Evolutionary conservation across 2,329 filamentous ascomycete species (phyloP), one percentile per base, ranked within the genome.

Genomic region (Aspergillus versicolor): DNA sequence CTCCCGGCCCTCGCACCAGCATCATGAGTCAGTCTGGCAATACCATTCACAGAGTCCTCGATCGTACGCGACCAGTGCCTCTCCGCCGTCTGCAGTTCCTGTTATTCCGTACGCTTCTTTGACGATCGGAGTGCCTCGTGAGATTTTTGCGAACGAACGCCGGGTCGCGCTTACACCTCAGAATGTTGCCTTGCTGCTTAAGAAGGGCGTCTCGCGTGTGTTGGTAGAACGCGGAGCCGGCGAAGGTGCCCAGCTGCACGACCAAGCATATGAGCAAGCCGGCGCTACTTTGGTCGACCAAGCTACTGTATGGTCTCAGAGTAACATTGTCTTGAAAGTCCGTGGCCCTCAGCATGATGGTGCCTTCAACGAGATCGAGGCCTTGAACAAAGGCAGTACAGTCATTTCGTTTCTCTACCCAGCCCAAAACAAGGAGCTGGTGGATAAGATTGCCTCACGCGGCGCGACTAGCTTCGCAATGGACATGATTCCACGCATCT

Each of bases 401-500:
- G 73, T 96, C 56, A 88, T 95, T 63, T 93, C 90, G 2, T 90
- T 96, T 69, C 75, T 96, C 27, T 91, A 95, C 70, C 91, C 91
- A 0, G 82, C 86, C 6, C 90, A 93, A 76, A 95, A 95, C 73
- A 87, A 84, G 73, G 79, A 84, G 8, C 77, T 93, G 5, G 88
- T 96, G 9, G 84, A 91, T 58, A 86, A 85, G 58, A 82, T 95
- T 58, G 87, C 90, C 24, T 79, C 81, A 38, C 84, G 85, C 48
- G 88, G 88, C 27, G 86, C 88, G 2, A 95, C 90, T 1, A 79
- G 85, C 15, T 94, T 96, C 70, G 91, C 92, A 21, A 96, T 96
- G 91, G 92, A 96, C 70, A 88, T 92, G 86, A 88, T 96, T 52
- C 92, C 92, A 15, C 86, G 92, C 41, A 96, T 96, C 65, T 95